Evolutionary conservation across 768 basidiomycete genomes (phyloP), one percentile per base, ranked within the genome.

Genomic region (Rhodocollybia butyracea): DNA sequence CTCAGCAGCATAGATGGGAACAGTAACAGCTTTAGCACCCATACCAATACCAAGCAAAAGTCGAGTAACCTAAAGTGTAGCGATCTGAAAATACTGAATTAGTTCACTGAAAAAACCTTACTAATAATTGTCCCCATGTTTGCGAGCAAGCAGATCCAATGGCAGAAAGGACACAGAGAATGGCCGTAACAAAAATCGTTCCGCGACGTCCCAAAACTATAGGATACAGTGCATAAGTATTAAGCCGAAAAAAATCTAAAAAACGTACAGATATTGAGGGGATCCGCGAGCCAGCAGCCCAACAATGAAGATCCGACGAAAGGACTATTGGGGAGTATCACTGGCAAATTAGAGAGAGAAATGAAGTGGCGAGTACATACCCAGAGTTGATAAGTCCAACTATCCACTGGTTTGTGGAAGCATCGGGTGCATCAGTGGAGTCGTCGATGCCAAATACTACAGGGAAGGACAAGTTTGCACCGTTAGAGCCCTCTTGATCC

Each of bases 301-400:
- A 76, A 54, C 38, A 78, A 62, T 59, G 74, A 69, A 45, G 77
- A 73, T 4, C 69, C 75, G 34, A 82, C 70, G 61, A 80, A 83
- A 29, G 69, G 70, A 21, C 63, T 68, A n/a, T n/a, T n/a, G n/a
- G n/a, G 13, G 46, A 61, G n/a, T n/a, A 15, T 63, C 26, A 61
- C 57, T 63, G 32, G 55, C 59, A 39, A 60, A 47, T 22, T 58
- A 51, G 36, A 31, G 42, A 26, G 13, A 10, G 8, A 41, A 21
- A 41, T 31, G 36, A n/a, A 41, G 19, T 30, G 38, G 19, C 48
- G 34, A 41, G 46, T 42, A 47, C 70, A 58, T 60, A 78, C 74
- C 73, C 89, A 19, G 88, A 76, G 62, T 91, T 91, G 54, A 91
- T 79, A 39, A 89, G 66, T 22, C 90, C 90, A n/a, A 91, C 76